A percentile compares a stretch with the other conserved stretches of the same genome.
phyloP scores from a whole-genome alignment of 1,284 basidiomycete species.

The Sanguinoderma infundibulare region DNA sequence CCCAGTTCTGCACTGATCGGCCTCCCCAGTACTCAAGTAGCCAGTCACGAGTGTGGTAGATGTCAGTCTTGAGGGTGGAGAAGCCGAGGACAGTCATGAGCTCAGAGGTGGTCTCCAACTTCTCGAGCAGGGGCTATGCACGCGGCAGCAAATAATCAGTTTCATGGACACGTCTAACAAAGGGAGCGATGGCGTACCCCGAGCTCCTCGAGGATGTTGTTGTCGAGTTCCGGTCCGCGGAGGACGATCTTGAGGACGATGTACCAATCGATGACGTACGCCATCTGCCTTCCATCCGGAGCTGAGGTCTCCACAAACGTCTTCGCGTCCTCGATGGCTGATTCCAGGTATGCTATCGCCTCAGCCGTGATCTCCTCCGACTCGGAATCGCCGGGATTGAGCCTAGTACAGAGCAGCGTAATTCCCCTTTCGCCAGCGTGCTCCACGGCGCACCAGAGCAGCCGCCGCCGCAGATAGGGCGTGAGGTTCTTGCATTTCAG shows the following conservation, averaged over 20 bases:
- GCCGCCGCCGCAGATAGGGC: not conserved
- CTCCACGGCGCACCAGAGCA: not conserved
- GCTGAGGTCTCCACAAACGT: not conserved
- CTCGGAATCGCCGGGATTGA: not conserved
- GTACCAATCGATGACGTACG: not conserved
- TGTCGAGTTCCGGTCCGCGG: not conserved
- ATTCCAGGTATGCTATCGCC: not conserved
- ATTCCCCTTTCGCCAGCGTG: not conserved
- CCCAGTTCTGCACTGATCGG: not conserved
- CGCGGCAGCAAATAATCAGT: not conserved
- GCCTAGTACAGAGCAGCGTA: not conserved
- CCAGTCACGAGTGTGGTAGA: not conserved
- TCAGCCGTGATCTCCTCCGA: not conserved
- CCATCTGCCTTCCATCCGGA: not conserved
- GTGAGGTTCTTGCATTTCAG: not conserved
- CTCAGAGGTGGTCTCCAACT: not conserved
- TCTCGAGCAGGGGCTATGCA: not conserved
- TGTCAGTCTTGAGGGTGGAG: not conserved
- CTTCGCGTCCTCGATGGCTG: not conserved
- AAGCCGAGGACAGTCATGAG: not conserved
- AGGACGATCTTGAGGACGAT: not conserved
- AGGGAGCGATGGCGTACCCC: not conserved
- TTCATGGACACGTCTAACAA: not conserved
- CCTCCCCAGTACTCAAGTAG: not conserved
- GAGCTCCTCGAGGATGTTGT: not conserved